A percentile compares a stretch with the other conserved stretches of the same genome.
Evolutionary conservation across 2,329 filamentous ascomycete genomes (phyloP).

Genomic region (Cytospora mali): DNA sequence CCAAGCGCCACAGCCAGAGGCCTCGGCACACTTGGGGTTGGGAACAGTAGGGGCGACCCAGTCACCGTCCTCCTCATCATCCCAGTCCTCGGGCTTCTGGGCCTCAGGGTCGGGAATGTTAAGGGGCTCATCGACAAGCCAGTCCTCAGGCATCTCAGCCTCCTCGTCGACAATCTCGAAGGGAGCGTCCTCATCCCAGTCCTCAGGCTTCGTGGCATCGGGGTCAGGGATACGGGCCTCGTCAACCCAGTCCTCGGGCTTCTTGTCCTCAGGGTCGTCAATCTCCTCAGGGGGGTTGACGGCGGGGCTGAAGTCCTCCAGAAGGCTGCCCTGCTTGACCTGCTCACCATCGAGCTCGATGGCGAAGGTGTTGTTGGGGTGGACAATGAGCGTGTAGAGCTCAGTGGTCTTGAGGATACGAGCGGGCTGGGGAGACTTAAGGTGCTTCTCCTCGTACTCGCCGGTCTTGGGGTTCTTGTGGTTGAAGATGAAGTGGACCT

Average conservation of each 20-base stretch:
- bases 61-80: conserved; percentile 99
- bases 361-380: conserved; percentile 93
- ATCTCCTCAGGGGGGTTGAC: conserved; percentile 96
- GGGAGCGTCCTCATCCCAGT: conserved; percentile 98
- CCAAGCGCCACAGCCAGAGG: conserved; percentile 93
- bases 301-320: conserved; percentile 90
- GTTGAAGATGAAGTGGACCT: conserved; percentile 98
- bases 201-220: conserved; percentile 92
- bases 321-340: conserved; percentile 84
- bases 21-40: conserved; percentile 95
- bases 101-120: conserved; percentile 90
- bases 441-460: conserved; percentile 99
- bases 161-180: conserved; percentile 95
- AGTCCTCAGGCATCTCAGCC: conserved; percentile 89
- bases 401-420: conserved; percentile 89
- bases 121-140: conserved; percentile 86
- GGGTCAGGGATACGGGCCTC: conserved; percentile 89
- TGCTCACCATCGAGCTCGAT: conserved; percentile 90
- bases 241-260: conserved; percentile 96
- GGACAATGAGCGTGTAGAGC: conserved; percentile 95
- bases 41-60: conserved; percentile 88
- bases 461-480: conserved; percentile 99
- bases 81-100: conserved; percentile 98
- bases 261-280: conserved; percentile 88
- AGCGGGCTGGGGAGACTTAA: conserved; percentile 79